Percentiles rank a stretch among this genome's conserved stretches.
phyloP scores from a whole-genome alignment of 2,329 filamentous ascomycete genomes.

The Dendrostoma leiphaemia region DNA sequence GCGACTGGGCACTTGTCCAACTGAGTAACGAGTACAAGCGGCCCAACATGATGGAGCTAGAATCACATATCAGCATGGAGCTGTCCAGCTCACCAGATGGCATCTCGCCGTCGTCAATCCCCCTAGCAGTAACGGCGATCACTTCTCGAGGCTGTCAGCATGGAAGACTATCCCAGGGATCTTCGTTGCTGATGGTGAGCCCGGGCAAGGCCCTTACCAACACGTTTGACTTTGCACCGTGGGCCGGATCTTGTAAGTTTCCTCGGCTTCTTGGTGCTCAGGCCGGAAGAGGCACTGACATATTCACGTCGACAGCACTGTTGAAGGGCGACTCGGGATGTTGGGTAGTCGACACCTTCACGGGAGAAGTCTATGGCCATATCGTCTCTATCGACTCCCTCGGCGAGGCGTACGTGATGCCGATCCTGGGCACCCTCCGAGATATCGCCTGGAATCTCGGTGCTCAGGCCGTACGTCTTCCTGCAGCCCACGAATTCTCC shows the following conservation, averaged over 20 bases:
- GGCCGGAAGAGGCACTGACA: too few species aligned
- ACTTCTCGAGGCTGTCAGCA: not conserved
- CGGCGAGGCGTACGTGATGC: not conserved
- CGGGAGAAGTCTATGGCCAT: not conserved
- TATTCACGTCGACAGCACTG: not conserved
- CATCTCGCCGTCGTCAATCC: not conserved
- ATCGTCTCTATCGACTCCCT: not conserved
- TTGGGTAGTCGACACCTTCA: not conserved
- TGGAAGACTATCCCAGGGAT: not conserved
- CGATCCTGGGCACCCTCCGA: not conserved
- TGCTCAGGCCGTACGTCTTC: not conserved
- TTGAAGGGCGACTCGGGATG: not conserved
- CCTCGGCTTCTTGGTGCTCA: too few species aligned
- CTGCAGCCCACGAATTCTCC: slow-evolving; percentile 15
- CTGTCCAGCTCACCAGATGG: not conserved
- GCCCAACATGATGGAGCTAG: not conserved
- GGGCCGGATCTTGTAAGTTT: not conserved
- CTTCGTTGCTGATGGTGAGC: not conserved
- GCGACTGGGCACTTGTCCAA: not conserved
- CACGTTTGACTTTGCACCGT: not conserved
- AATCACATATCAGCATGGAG: not conserved
- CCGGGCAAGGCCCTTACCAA: not conserved
- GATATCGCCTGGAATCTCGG: not conserved
- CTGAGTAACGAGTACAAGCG: not conserved
- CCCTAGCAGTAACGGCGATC: not conserved